Base-by-base conservation (phyloP, 257 asterid genomes). In the Galeopsis tetrahit region DNA sequence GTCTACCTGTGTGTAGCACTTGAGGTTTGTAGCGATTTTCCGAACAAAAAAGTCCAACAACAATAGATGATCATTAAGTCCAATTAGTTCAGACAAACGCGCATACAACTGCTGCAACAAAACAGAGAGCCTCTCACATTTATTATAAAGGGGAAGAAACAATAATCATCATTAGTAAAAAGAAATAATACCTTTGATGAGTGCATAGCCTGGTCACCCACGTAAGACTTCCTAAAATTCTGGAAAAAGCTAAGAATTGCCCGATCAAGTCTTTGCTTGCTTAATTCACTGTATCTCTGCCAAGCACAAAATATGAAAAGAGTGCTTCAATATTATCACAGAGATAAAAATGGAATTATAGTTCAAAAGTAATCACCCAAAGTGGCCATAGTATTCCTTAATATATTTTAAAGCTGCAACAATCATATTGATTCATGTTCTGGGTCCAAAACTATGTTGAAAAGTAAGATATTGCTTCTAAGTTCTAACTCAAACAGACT, bases 201-300 rank as follows among this genome's bases (percentile, higher is more conserved):
- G 80, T 92, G 99, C 92, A 95, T 92, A 67, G 99, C 97, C 79
- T 90, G 97, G 79, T 95, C 98, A 58, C 98, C 99, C 66, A 95
- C 98, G 73, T 95, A 92, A 46, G 97, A 87, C 81, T 84, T 95
- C 79, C 97, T 90, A 63, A 95, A 90, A 79, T 82, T 87, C 81
- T 91, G 99, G 79, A 95, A 95, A 82, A 95, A 95, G 7, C 89
- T 81, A 62, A 95, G 95, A 81, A 95, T 88, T 78, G 99, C 98
- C 40, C 93, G 90, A 84, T 95, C 99, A 75, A 95, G 97, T 72
- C 99, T 86, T 69, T 92, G 99, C 75, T 92, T 95, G 88, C 92
- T 95, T 55, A 87, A 40, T 77, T 92, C 97, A 60, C 91, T 81
- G 82, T 91, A 90, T 84, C 99, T 86, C 99, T 95, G 97, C 78